Base-by-base conservation (phyloP, 2,329 filamentous ascomycete genomes). In the Niveomyces coronatus region DNA sequence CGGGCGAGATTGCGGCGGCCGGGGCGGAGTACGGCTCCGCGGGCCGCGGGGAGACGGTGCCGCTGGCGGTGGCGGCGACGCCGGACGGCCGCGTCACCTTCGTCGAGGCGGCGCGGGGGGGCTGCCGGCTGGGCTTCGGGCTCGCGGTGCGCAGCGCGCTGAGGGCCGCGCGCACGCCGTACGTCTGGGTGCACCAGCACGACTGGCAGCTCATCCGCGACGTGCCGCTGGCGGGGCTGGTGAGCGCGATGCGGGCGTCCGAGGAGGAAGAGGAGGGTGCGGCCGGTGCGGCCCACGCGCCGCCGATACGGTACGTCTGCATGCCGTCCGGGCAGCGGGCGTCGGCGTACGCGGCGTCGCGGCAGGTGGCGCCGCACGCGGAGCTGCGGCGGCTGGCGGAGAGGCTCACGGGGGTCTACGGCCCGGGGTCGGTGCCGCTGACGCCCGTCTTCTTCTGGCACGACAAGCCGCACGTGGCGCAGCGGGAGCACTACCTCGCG, bases 381-480 rank as follows among this genome's bases (percentile, higher is more conserved):
- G 51, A 49, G 1, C 54, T 75, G 11, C 57, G 62, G 7, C 44
- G 52, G 0, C 44, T 69, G 23, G 71, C 70, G 0, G 42, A 53
- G 0, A 47, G 53, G 14, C 56, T 70, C 15, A 68, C 64, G 40
- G 51, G 57, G 1, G 54, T 61, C 13, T 72, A 68, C 40, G 31
- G 23, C 31, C 40, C 32, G 5, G 16, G 34, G 13, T 44, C 47
- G 11, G 50, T 74, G 1, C 65, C 67, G 0, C 49, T 75, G 28
- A 74, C 71, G 1, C 71, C 71, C 0, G 58, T 75, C 38, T 75
- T 73, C 53, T 72, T 74, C 47, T 75, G 71, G 71, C 70, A 74
- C 39, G 71, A 75, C 43, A 75, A 75, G 45, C 70, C 71, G 0
- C 71, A 75, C 40, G 42, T 75, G 3, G 70, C 65, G 1, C 63